phyloP scores from a whole-genome alignment of 2,329 filamentous ascomycete genomes.

The Fusarium cyanostomum region DNA sequence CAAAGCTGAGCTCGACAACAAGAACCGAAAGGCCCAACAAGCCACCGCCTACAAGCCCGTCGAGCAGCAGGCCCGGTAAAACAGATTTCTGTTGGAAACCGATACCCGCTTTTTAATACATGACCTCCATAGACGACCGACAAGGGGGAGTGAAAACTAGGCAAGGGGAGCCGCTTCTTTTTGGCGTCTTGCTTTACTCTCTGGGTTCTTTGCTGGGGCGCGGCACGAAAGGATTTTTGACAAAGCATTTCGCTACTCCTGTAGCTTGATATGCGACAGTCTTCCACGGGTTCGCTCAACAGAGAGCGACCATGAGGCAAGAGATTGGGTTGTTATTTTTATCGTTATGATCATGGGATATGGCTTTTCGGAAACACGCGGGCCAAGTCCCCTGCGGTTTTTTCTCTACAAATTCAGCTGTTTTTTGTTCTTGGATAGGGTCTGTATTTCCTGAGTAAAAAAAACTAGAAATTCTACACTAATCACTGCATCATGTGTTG shows the following conservation, averaged over 20 bases:
- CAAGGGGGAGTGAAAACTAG: constrained; percentile 23
- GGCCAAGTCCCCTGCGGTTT: constrained; percentile 28
- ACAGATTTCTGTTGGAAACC: constrained; percentile 12
- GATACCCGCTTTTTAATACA: constrained; percentile 38
- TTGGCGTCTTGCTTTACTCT: constrained; percentile 26
- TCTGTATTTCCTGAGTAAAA: constrained; percentile 33
- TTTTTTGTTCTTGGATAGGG: constrained; percentile 40
- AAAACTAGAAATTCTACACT: constrained; percentile 33
- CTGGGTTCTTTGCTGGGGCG: constrained; percentile 13
- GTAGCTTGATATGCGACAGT: constrained; percentile 26
- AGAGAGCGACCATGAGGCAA: constrained; percentile 14
- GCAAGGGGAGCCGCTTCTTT: constrained; percentile 28
- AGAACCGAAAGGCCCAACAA: constrained; percentile 45
- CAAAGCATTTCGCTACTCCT: constrained; percentile 21
- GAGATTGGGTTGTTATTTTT: constrained; percentile 31
- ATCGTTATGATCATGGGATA: constrained; percentile 43
- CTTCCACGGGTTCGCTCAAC: constrained; percentile 11
- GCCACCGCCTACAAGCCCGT: constrained; percentile 50
- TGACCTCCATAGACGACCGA: constrained; percentile 41
- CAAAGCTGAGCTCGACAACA: constrained; percentile 64
- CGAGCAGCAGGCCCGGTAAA: constrained; percentile 45
- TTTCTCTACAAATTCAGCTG: constrained; percentile 32
- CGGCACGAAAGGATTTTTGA: constrained; percentile 15
- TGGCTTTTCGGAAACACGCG: constrained; percentile 36
- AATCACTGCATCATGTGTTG: constrained; percentile 1